phyloP scores from a whole-genome alignment of 2,329 filamentous ascomycete species.

The Ophiocordyceps camponoti-saundersi region DNA sequence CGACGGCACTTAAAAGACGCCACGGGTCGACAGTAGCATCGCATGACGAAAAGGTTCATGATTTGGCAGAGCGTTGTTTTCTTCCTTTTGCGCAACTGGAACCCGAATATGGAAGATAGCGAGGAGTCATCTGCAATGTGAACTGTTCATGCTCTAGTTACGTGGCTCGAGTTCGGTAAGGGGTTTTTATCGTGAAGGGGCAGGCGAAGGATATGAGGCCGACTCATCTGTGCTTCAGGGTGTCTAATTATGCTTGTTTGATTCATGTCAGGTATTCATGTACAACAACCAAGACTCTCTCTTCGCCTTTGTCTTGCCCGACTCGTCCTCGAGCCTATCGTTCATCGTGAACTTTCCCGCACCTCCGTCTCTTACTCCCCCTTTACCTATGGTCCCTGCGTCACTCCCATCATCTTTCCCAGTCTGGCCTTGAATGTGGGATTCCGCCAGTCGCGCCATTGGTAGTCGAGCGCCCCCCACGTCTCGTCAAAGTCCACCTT shows the following conservation, averaged over 20 bases:
- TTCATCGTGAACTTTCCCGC: neutral
- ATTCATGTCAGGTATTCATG: neutral
- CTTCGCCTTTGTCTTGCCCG: neutral
- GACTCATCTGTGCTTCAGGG: neutral
- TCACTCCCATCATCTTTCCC: constrained; percentile 20
- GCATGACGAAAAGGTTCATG: neutral
- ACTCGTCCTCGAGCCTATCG: neutral
- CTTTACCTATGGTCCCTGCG: constrained; percentile 14
- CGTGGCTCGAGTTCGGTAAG: no score
- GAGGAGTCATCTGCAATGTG: no score
- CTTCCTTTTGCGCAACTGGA: no score
- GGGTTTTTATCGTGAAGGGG: no score
- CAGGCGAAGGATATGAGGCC: no score
- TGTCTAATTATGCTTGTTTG: neutral
- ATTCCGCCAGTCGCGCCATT: constrained; percentile 22
- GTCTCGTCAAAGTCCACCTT: constrained; percentile 32
- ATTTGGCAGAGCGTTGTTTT: no score
- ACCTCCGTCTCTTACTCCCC: neutral
- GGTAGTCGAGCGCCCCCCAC: constrained; percentile 30
- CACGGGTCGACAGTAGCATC: neutral
- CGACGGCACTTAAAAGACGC: constrained; percentile 6
- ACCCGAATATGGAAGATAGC: no score
- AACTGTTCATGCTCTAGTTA: no score
- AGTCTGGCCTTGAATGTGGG: constrained; percentile 16
- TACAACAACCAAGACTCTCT: neutral